These are phyloP conservation scores for Pestalotiopsis fici DNA, from an alignment of 2,329 filamentous ascomycete genomes.

Conservation along the genomic window DNA sequence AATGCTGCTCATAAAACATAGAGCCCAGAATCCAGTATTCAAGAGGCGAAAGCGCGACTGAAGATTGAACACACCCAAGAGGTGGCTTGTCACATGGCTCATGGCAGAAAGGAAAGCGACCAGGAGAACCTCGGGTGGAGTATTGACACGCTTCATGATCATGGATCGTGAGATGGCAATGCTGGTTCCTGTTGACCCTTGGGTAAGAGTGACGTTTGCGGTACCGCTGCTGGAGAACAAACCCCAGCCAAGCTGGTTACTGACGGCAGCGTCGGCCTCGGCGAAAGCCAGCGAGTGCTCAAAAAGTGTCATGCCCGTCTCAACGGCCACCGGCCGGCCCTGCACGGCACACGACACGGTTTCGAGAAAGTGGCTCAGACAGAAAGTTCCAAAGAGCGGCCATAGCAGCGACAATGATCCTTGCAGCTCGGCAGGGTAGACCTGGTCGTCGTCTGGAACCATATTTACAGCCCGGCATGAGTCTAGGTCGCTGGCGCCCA, in stretches of 20 bases:
- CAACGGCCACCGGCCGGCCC: slow-evolving; percentile 75
- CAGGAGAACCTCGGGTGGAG: slow-evolving; percentile 83
- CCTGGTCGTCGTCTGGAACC: slow-evolving; percentile 56
- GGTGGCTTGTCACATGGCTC: slow-evolving; percentile 84
- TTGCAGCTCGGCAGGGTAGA: slow-evolving; percentile 54
- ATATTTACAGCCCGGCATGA: slow-evolving; percentile 79
- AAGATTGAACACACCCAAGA: slow-evolving; percentile 77
- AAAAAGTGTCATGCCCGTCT: slow-evolving; percentile 95
- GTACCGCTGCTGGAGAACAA: slow-evolving; percentile 52
- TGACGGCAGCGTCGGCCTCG: slow-evolving; percentile 87
- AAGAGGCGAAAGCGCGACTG: slow-evolving; percentile 80
- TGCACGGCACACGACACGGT: slow-evolving; percentile 86
- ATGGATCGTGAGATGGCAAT: slow-evolving; percentile 61
- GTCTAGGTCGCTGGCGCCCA: slow-evolving; percentile 71
- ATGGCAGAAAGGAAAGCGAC: slow-evolving; percentile 86
- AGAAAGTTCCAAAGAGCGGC: slow-evolving; percentile 72
- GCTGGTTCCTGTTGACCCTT: slow-evolving; percentile 32
- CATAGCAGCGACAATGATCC: slow-evolving; percentile 80
- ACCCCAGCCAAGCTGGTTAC: slow-evolving; percentile 75
- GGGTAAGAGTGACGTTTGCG: slow-evolving; percentile 45
- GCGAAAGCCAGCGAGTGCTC: slow-evolving; percentile 96
- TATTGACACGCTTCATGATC: slow-evolving; percentile 81
- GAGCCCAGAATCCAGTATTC: slow-evolving; percentile 86
- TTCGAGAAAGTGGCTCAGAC: slow-evolving; percentile 83
- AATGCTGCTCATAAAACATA: slow-evolving; percentile 87